Percentiles rank a stretch among this genome's conserved stretches.
phyloP scores from a whole-genome alignment of 345 rosid genomes.

The Angophora floribunda region DNA sequence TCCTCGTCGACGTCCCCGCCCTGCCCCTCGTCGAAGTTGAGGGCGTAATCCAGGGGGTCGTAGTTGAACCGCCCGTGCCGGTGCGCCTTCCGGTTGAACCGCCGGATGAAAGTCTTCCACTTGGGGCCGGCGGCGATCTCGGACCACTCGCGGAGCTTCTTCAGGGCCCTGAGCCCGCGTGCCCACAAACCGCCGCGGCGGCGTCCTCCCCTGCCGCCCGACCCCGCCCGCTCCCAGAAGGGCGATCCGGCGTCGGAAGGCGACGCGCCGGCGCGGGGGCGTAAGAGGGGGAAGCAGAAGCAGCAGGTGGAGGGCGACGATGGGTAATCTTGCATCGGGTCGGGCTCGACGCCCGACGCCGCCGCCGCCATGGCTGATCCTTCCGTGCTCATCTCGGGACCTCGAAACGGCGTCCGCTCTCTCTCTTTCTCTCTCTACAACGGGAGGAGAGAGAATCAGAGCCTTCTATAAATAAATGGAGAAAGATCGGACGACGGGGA shows the following conservation, averaged over 20 bases:
- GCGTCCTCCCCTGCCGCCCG: slow-evolving; percentile 3
- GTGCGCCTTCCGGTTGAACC: slow-evolving; percentile 51
- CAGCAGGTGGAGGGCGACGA: slow-evolving; percentile 29
- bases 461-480: neutral
- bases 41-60: slow-evolving; percentile 78
- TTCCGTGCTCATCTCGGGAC: neutral
- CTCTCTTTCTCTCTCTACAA: neutral
- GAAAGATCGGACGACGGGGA: neutral
- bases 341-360: neutral
- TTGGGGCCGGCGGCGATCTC: slow-evolving; percentile 93
- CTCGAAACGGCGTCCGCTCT: neutral
- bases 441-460: neutral
- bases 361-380: neutral
- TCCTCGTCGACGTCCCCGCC: slow-evolving; percentile 22
- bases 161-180: slow-evolving; percentile 28
- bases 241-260: slow-evolving; percentile 26
- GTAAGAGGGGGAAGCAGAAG: slow-evolving; percentile 52
- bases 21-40: slow-evolving; percentile 71
- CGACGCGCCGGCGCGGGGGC: slow-evolving; percentile 3
- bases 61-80: slow-evolving; percentile 61
- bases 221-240: slow-evolving; percentile 47
- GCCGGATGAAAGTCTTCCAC: slow-evolving; percentile 92
- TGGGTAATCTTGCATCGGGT: slow-evolving; percentile 1
- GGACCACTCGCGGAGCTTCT: slow-evolving; percentile 80
- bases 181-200: slow-evolving; percentile 33